Evolutionary conservation across 2,329 filamentous ascomycete species (phyloP).

Genomic region (Clonostachys solani): DNA sequence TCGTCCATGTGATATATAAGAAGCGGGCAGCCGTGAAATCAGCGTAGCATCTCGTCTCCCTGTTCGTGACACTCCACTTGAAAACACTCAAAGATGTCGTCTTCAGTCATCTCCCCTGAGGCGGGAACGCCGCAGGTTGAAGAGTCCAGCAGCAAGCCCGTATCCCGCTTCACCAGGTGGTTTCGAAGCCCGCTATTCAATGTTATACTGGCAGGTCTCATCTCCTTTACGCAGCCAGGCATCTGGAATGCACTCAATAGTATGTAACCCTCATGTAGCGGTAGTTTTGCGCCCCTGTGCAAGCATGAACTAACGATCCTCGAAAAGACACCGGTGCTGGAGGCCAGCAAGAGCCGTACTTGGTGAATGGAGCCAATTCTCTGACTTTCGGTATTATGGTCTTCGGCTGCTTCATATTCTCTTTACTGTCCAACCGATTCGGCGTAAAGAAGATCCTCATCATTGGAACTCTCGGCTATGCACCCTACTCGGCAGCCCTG

Average conservation of each 20-base stretch:
- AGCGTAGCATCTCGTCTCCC: no score
- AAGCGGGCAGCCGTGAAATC: no score
- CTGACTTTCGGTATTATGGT: conserved; percentile 46
- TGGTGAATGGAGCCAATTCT: conserved; percentile 56
- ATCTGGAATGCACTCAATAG: conserved; percentile 54
- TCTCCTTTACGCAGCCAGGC: conserved; percentile 44
- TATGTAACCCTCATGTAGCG: neutral
- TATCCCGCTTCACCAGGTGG: conserved; percentile 22
- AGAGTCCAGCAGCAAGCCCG: neutral
- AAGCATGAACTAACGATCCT: neutral
- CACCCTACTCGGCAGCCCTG: conserved; percentile 39
- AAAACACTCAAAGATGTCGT: no score
- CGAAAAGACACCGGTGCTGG: conserved; percentile 37
- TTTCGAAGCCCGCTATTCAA: conserved; percentile 49
- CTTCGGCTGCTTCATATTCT: conserved; percentile 32
- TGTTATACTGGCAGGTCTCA: conserved; percentile 45
- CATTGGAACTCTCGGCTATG: conserved; percentile 42
- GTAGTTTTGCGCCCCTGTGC: no score
- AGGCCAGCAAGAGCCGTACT: conserved; percentile 26
- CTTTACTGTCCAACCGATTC: conserved; percentile 41
- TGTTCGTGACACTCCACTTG: no score
- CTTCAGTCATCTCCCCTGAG: no score
- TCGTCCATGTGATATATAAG: no score
- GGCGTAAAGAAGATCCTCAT: conserved; percentile 40
- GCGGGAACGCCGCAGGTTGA: no score